Percentiles rank a stretch among this genome's conserved stretches.
phyloP scores from a whole-genome alignment of 2,329 filamentous ascomycete species.

The Penicillium sclerotiorum region DNA sequence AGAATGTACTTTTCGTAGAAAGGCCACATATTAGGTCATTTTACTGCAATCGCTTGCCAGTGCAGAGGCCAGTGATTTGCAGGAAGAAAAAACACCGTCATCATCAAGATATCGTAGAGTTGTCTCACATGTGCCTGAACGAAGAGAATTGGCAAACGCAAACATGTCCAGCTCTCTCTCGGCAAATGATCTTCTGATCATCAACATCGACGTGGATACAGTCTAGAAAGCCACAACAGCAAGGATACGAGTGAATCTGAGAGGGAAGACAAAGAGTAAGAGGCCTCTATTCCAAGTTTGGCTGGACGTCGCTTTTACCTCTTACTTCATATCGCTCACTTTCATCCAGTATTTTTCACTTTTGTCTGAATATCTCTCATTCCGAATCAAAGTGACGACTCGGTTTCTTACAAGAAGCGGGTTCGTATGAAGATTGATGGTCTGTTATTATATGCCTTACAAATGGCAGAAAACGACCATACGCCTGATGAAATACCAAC shows the following conservation, averaged over 20 bases:
- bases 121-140: slow-evolving; percentile 86
- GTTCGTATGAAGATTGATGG: no score
- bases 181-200: slow-evolving; percentile 94
- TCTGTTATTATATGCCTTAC: no score
- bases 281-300: no score
- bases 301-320: no score
- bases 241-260: slow-evolving; percentile 86
- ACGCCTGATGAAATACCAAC: no score
- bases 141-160: slow-evolving; percentile 82
- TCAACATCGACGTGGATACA: slow-evolving; percentile 75
- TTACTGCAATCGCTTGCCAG: slow-evolving; percentile 94
- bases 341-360: no score
- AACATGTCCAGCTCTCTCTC: slow-evolving; percentile 99
- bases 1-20: slow-evolving; percentile 99
- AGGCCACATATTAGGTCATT: slow-evolving; percentile 97
- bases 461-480: no score
- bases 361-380: no score
- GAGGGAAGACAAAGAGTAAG: no score
- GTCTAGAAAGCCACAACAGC: slow-evolving; percentile 98
- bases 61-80: slow-evolving; percentile 91
- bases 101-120: slow-evolving; percentile 93
- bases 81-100: slow-evolving; percentile 94
- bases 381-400: no score
- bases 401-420: no score
- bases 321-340: no score